phyloP scores from a whole-genome alignment of 2,329 filamentous ascomycete species.

The Chalaropsis thielavioides region DNA sequence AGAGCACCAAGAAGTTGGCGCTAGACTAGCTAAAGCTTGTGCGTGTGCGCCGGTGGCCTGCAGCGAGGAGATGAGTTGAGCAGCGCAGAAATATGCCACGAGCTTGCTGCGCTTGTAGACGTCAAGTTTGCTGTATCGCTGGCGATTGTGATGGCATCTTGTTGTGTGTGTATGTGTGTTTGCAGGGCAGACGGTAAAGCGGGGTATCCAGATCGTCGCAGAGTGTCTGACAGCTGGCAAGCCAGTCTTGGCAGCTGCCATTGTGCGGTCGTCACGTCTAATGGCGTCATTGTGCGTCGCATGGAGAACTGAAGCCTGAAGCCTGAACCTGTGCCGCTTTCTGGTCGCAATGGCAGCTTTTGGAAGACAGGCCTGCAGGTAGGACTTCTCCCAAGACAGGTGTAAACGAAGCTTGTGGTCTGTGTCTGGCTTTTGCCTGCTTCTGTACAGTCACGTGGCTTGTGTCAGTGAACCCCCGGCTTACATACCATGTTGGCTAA shows the following conservation, averaged over 20 bases:
- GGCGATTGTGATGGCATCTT: background rate
- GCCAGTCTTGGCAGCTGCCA: background rate
- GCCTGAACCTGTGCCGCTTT: background rate
- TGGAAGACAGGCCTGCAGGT: too few species aligned
- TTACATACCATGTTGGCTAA: background rate
- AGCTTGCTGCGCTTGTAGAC: background rate
- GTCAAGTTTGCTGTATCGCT: background rate
- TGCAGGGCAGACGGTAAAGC: background rate
- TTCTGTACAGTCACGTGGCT: background rate
- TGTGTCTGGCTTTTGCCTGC: too few species aligned
- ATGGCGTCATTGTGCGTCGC: background rate
- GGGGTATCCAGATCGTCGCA: background rate
- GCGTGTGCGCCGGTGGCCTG: background rate
- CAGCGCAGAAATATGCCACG: background rate
- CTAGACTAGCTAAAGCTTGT: background rate
- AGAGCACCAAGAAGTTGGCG: background rate
- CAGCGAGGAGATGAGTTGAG: too few species aligned
- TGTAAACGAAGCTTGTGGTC: too few species aligned
- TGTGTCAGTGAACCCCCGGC: background rate
- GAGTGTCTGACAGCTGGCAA: background rate
- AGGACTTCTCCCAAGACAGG: too few species aligned
- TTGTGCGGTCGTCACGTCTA: background rate
- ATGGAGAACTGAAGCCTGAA: background rate
- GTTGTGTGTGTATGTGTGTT: background rate
- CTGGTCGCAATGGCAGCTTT: too few species aligned